phyloP scores from a whole-genome alignment of 129 eudicot species.

The Helichrysum umbraculigerum region DNA sequence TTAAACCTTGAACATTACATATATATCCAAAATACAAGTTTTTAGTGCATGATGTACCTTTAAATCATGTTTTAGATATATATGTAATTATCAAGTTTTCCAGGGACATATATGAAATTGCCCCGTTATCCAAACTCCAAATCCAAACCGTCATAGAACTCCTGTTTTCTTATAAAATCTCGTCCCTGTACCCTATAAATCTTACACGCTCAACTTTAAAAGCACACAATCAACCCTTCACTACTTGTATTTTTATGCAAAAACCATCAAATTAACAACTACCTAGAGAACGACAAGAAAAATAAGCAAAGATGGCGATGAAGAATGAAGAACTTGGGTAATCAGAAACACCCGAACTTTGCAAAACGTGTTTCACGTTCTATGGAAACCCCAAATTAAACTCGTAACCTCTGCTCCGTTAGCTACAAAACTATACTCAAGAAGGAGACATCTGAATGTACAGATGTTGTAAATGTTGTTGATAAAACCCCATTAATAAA shows the following conservation, averaged over 20 bases:
- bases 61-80: too few relatives aligned
- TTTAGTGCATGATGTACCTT: too few relatives aligned
- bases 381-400: neutral
- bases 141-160: neutral
- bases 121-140: too few relatives aligned
- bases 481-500: neutral
- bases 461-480: neutral
- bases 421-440: neutral
- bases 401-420: constrained; percentile 8
- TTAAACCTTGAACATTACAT: too few relatives aligned
- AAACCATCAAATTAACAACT: neutral
- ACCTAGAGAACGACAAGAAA: neutral
- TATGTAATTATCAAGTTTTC: too few relatives aligned
- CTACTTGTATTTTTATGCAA: neutral
- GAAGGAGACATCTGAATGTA: neutral
- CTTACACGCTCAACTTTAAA: neutral
- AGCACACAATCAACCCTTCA: neutral
- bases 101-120: too few relatives aligned
- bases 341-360: constrained; percentile 8
- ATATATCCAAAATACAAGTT: too few relatives aligned
- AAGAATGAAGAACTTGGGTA: neutral
- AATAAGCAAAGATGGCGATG: constrained; percentile 7
- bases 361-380: constrained; percentile 14
- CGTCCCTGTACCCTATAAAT: neutral
- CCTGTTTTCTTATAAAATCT: neutral